Conservation (phyloP, 768 basidiomycete genomes). For the Fibroporia radiculosa region DNA sequence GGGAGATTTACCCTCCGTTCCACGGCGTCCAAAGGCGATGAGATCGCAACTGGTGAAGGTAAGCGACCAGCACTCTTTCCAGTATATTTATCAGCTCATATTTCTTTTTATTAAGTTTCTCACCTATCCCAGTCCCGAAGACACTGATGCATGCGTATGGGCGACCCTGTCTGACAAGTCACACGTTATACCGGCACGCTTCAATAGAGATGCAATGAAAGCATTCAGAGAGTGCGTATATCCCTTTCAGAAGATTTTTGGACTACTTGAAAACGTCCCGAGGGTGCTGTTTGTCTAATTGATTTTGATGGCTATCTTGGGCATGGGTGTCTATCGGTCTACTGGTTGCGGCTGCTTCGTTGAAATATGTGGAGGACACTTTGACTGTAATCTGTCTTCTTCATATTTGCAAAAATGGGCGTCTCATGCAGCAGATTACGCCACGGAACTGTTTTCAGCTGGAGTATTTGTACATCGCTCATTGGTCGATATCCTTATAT, state of each 20-base stretch:
- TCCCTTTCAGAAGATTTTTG: not conserved
- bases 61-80: slow-evolving; percentile 1
- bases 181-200: slow-evolving; percentile 41
- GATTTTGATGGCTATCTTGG: not conserved
- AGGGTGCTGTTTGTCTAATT: not conserved
- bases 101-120: slow-evolving; percentile 37
- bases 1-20: slow-evolving; percentile 30
- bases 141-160: slow-evolving; percentile 45
- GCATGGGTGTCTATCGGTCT: not conserved
- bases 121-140: slow-evolving; percentile 32
- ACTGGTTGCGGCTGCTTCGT: not conserved
- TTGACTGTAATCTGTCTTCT: not conserved
- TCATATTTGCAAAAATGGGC: too few relatives aligned
- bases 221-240: slow-evolving; percentile 30
- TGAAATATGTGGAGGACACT: not conserved
- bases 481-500: not conserved
- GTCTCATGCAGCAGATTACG: too few relatives aligned
- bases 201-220: slow-evolving; percentile 43
- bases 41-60: slow-evolving; percentile 59
- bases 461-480: not conserved
- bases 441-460: too few relatives aligned
- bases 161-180: slow-evolving; percentile 54
- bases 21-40: slow-evolving; percentile 29
- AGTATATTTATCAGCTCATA: not conserved
- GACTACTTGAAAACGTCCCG: not conserved